A percentile compares a stretch with the other conserved stretches of the same genome.
These are phyloP conservation scores for Boletus speciosus DNA, from an alignment of 768 basidiomycete genomes.

Conservation along the genomic window DNA sequence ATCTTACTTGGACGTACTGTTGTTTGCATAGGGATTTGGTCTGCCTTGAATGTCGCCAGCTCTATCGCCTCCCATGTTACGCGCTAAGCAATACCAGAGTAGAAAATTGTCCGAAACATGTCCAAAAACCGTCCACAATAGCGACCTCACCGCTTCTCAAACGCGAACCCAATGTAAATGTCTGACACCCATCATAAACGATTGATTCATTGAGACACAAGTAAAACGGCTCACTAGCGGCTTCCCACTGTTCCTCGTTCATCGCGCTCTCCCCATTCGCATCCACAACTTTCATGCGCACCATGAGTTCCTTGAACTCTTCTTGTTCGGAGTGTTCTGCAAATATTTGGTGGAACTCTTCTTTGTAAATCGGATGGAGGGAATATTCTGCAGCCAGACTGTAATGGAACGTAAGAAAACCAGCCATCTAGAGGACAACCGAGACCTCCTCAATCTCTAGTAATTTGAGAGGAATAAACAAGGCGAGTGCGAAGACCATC, in stretches of 20 bases:
- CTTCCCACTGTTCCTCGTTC: conserved; percentile 96
- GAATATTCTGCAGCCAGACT: conserved; percentile 85
- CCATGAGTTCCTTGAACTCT: conserved; percentile 81
- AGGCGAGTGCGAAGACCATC: background rate
- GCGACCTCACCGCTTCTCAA: conserved; percentile 58
- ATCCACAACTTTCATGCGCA: conserved; percentile 91
- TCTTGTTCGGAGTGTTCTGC: conserved; percentile 72
- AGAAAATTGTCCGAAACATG: conserved; percentile 4
- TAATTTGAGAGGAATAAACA: background rate
- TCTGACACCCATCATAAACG: conserved; percentile 45
- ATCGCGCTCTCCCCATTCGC: conserved; percentile 83
- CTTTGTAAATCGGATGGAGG: conserved; percentile 69
- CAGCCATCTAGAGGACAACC: background rate
- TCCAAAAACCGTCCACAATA: background rate
- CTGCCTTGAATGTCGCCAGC: background rate
- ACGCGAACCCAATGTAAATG: conserved; percentile 91
- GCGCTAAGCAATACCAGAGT: conserved; percentile 2
- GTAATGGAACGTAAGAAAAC: conserved; percentile 14
- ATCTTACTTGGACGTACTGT: conserved; percentile 26
- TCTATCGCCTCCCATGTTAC: conserved; percentile 1
- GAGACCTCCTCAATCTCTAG: background rate
- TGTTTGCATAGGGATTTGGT: conserved; percentile 3
- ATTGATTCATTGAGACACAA: background rate
- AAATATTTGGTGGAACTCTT: conserved; percentile 90
- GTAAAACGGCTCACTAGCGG: conserved; percentile 74